These are phyloP conservation scores for Exophiala viscosa DNA, from an alignment of 2,329 filamentous ascomycete species.

Conservation along the genomic window DNA sequence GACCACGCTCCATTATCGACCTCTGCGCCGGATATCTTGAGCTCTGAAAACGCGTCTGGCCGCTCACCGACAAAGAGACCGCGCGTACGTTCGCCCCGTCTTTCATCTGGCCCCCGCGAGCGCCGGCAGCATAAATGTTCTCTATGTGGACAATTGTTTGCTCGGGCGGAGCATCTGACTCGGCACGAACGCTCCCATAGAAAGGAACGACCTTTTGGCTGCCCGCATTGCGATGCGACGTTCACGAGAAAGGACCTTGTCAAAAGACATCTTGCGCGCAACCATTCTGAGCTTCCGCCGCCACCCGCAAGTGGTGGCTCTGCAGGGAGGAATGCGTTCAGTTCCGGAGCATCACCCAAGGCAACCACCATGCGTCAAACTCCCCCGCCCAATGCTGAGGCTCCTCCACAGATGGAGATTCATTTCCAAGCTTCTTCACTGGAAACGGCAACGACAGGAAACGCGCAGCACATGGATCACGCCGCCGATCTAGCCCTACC, in stretches of 20 bases:
- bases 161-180: background rate
- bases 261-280: background rate
- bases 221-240: background rate
- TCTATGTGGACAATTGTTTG: background rate
- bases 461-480: too few species aligned
- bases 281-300: background rate
- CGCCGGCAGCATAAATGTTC: background rate
- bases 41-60: background rate
- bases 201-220: background rate
- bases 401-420: too few species aligned
- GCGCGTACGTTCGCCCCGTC: background rate
- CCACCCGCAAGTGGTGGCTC: background rate
- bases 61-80: background rate
- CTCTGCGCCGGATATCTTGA: background rate
- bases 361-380: too few species aligned
- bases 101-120: background rate
- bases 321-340: background rate
- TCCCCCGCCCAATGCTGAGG: too few species aligned
- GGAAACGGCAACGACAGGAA: too few species aligned
- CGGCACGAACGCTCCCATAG: background rate
- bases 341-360: background rate
- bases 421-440: too few species aligned
- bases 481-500: too few species aligned
- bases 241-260: background rate
- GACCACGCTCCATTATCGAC: background rate